Conservation (phyloP, 257 asterid genomes). For the Nicotiana obtusifolia region DNA sequence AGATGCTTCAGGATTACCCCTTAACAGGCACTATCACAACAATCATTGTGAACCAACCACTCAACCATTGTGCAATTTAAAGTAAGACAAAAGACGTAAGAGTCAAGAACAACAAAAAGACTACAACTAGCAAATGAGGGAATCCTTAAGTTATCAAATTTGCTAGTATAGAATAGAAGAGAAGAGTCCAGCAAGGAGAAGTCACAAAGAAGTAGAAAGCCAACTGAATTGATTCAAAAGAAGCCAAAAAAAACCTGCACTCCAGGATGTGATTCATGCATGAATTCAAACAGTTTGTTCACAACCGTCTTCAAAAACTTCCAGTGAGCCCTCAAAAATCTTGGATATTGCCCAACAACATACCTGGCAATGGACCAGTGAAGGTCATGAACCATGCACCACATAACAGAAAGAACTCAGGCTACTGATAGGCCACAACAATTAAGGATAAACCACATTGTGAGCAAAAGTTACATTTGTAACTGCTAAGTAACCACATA, state of each 20-base stretch:
- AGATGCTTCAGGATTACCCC: neutral
- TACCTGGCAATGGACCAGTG: constrained; percentile 49
- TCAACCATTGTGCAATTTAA: neutral
- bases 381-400: neutral
- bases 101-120: neutral
- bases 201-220: neutral
- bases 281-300: constrained; percentile 93
- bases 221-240: neutral
- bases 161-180: too few relatives aligned
- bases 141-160: neutral
- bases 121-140: neutral
- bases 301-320: constrained; percentile 98
- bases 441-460: neutral
- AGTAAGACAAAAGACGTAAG: neutral
- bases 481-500: neutral
- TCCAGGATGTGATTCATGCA: constrained; percentile 99
- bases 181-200: too few relatives aligned
- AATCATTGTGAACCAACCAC: neutral
- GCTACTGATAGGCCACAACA: neutral
- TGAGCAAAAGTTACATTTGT: neutral
- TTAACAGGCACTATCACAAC: neutral
- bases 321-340: constrained; percentile 99
- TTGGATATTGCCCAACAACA: constrained; percentile 98
- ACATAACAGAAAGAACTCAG: neutral
- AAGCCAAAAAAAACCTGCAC: constrained; percentile 65